phyloP scores from a whole-genome alignment of 345 rosid species.

The Barbarea vulgaris region DNA sequence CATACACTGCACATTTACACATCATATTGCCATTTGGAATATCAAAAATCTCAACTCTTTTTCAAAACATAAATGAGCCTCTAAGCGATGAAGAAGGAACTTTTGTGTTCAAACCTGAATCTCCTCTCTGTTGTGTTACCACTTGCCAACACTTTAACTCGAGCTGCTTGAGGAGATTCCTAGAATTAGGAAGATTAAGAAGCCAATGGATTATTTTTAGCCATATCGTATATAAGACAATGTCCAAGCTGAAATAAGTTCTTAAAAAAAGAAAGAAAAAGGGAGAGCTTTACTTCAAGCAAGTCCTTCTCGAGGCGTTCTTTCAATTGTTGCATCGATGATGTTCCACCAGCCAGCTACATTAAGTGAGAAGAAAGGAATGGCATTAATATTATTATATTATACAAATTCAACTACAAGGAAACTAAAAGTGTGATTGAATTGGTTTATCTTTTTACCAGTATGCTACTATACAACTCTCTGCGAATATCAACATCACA shows the following conservation, averaged over 20 bases:
- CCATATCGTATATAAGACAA: neutral
- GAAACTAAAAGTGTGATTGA: too few relatives aligned
- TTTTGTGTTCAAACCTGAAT: conserved; percentile 24
- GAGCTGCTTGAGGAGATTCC: conserved; percentile 97
- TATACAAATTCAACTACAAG: neutral
- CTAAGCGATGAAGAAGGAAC: neutral
- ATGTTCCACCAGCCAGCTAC: conserved; percentile 96
- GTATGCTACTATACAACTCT: conserved; percentile 85
- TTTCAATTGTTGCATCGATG: conserved; percentile 97
- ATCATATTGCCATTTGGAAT: conserved; percentile 47
- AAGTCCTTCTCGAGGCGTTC: conserved; percentile 96
- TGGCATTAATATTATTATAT: neutral
- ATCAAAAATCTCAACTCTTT: neutral
- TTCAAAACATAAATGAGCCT: neutral
- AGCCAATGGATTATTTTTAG: neutral
- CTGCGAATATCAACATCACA: conserved; percentile 94
- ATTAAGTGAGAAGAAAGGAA: conserved; percentile 5
- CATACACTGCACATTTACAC: conserved; percentile 64
- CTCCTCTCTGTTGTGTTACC: conserved; percentile 56
- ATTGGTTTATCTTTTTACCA: conserved; percentile 53
- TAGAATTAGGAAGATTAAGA: conserved; percentile 31
- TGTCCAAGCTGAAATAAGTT: neutral
- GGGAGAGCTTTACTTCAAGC: conserved; percentile 57
- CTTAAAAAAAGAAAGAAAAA: neutral
- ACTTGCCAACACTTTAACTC: conserved; percentile 92